phyloP scores from a whole-genome alignment of 768 basidiomycete species.

The Hydnomerulius pinastri region DNA sequence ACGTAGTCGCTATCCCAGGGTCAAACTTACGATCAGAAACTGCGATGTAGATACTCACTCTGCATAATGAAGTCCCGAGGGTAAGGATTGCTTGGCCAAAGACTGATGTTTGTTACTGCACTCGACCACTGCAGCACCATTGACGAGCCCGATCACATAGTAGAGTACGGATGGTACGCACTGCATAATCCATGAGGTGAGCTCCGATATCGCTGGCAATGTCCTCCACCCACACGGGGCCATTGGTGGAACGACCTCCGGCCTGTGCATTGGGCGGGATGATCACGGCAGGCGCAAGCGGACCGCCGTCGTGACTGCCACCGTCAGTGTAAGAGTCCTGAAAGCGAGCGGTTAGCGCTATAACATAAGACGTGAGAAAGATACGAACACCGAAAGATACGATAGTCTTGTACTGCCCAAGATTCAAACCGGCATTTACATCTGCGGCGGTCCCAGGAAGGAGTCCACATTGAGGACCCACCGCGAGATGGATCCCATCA shows the following conservation, averaged over 20 bases:
- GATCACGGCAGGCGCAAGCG: constrained; percentile 43
- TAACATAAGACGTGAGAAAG: neutral
- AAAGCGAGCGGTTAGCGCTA: neutral
- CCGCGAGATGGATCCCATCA: constrained; percentile 39
- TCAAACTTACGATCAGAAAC: neutral
- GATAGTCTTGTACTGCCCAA: constrained; percentile 42
- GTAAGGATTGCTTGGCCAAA: constrained; percentile 55
- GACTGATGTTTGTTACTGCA: constrained; percentile 46
- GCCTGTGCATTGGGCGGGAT: constrained; percentile 45
- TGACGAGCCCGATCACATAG: neutral
- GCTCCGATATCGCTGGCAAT: constrained; percentile 43
- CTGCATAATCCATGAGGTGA: constrained; percentile 52
- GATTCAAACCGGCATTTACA: constrained; percentile 48
- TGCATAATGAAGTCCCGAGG: constrained; percentile 51
- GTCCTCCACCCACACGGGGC: constrained; percentile 50
- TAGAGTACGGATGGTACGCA: constrained; percentile 20
- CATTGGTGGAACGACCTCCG: constrained; percentile 54
- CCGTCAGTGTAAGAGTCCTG: constrained; percentile 56
- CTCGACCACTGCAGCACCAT: constrained; percentile 33
- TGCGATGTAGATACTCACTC: constrained; percentile 31
- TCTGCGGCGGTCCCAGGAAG: constrained; percentile 43
- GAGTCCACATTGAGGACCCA: constrained; percentile 45
- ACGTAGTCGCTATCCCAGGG: constrained; percentile 37
- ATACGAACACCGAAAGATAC: constrained; percentile 52
- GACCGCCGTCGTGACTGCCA: constrained; percentile 46